Evolutionary conservation across 1,139 yeast species (phyloP).

Genomic region (Hyphopichia pseudoburtonii): DNA sequence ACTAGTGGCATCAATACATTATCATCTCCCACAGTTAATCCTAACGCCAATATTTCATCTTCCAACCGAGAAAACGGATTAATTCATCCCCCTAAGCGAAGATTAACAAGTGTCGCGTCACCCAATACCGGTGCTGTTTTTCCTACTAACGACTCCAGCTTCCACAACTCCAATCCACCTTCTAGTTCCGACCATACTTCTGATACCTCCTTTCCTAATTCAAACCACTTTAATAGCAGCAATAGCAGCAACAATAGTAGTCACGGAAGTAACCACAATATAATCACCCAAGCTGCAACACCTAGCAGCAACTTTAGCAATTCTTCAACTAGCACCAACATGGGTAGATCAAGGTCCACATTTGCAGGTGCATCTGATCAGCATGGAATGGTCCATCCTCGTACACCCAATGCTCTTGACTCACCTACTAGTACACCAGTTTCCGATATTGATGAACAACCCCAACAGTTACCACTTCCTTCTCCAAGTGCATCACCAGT

Average conservation of each 20-base stretch:
- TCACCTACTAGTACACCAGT: constrained; percentile 40
- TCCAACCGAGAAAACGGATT: constrained; percentile 19
- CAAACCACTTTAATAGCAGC: background rate
- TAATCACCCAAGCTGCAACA: no score
- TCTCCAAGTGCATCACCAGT: constrained; percentile 72
- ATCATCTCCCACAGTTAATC: constrained; percentile 5
- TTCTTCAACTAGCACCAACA: constrained; percentile 6
- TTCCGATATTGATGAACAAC: constrained; percentile 34
- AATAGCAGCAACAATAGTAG: background rate
- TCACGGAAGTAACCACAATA: background rate
- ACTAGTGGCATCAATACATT: background rate
- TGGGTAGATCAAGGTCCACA: constrained; percentile 6
- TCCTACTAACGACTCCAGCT: constrained; percentile 2
- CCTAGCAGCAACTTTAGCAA: background rate
- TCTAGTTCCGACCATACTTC: background rate
- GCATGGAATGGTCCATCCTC: constrained; percentile 17
- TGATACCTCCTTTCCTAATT: no score
- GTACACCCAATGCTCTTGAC: constrained; percentile 32
- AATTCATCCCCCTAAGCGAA: constrained; percentile 42
- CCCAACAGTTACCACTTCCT: constrained; percentile 56
- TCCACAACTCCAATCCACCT: constrained; percentile 2
- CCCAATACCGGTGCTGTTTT: constrained; percentile 13
- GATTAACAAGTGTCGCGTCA: constrained; percentile 26
- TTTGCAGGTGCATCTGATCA: constrained; percentile 3
- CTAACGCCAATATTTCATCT: constrained; percentile 3